Evolutionary conservation across 345 rosid genomes (phyloP).

Genomic region (Heritiera fomes): DNA sequence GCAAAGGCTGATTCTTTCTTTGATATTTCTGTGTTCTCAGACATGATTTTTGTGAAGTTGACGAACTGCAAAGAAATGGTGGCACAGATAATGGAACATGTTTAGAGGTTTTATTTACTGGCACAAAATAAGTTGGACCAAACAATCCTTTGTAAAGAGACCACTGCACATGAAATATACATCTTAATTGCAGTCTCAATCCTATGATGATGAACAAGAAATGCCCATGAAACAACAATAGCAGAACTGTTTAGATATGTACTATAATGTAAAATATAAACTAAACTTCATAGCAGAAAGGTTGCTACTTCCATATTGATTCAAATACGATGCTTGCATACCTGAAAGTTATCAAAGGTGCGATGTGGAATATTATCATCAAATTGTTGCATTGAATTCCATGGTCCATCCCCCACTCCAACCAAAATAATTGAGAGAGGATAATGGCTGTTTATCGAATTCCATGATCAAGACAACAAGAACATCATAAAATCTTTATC

Average conservation of each 20-base stretch:
- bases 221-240: not conserved
- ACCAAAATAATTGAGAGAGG: constrained; percentile 88
- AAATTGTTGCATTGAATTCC: constrained; percentile 88
- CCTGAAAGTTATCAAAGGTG: constrained; percentile 94
- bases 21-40: constrained; percentile 54
- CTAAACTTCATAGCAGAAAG: constrained; percentile 9
- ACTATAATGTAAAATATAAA: not conserved
- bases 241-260: not conserved
- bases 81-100: not conserved
- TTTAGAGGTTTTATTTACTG: not conserved
- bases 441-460: constrained; percentile 50
- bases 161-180: not conserved
- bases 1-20: constrained; percentile 90
- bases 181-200: not conserved
- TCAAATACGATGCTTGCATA: constrained; percentile 22
- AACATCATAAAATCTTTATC: constrained; percentile 1
- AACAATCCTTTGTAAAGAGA: constrained; percentile 2
- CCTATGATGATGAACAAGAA: not conserved
- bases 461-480: constrained; percentile 26
- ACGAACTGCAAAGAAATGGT: constrained; percentile 61
- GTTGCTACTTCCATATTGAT: not conserved
- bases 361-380: constrained; percentile 93
- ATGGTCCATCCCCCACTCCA: constrained; percentile 98
- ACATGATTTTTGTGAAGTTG: constrained; percentile 85
- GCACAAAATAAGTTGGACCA: not conserved